Conservation (phyloP, 139 green algal species). For the Chlorella ohadii region DNA sequence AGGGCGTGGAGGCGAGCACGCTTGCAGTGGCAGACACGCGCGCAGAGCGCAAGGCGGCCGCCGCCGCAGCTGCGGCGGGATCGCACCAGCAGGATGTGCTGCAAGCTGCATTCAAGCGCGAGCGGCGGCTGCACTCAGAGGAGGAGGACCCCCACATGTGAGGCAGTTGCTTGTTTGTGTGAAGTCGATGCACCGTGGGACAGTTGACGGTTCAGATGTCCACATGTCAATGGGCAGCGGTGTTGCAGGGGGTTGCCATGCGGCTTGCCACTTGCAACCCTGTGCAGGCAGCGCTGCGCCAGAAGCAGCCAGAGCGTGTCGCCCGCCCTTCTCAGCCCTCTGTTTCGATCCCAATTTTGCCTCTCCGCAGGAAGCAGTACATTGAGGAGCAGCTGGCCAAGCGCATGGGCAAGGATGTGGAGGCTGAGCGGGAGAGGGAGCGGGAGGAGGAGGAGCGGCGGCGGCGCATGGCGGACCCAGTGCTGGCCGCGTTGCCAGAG, state of each 20-base stretch:
- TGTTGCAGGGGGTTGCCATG: no score
- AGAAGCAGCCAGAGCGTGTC: no score
- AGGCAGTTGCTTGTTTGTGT: background rate
- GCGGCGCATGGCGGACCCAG: conserved; percentile 55
- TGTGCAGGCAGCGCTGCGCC: no score
- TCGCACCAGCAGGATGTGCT: conserved; percentile 29
- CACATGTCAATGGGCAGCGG: no score
- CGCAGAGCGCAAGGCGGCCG: conserved; percentile 26
- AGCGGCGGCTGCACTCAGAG: conserved; percentile 41
- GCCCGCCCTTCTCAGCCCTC: no score
- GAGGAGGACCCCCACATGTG: conserved; percentile 71
- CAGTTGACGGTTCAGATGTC: no score
- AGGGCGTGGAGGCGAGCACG: conserved; percentile 47
- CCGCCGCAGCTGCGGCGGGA: background rate
- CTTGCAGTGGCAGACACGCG: conserved; percentile 15
- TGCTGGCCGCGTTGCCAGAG: conserved; percentile 42
- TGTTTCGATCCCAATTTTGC: no score
- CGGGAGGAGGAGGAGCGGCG: conserved; percentile 49
- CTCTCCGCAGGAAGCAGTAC: conserved; percentile 67
- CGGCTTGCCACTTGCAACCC: no score
- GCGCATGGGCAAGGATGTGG: conserved; percentile 60
- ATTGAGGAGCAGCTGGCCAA: conserved; percentile 74
- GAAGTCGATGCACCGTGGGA: no score
- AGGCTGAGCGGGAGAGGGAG: conserved; percentile 60
- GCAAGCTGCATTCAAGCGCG: conserved; percentile 54